phyloP scores from a whole-genome alignment of 192 early-diverging fungal species.

The Coemansia sp. region DNA sequence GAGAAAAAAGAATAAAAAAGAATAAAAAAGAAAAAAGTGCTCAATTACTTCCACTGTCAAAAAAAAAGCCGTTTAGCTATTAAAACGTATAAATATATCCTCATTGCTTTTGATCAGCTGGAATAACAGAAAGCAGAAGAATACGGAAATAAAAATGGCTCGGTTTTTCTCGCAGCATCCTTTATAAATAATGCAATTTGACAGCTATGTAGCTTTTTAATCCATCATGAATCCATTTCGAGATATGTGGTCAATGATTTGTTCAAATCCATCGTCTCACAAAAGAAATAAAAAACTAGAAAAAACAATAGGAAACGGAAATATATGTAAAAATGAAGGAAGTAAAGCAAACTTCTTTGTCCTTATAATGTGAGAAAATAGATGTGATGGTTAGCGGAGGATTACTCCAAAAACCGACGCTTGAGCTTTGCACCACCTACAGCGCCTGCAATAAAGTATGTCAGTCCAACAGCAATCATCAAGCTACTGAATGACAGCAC shows the following conservation, averaged over 20 bases:
- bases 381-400: no score
- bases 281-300: background rate
- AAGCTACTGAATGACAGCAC: slow-evolving; percentile 26
- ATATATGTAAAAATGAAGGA: no score
- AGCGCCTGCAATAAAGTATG: slow-evolving; percentile 41
- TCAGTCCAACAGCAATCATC: slow-evolving; percentile 20
- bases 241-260: background rate
- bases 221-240: background rate
- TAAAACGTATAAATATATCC: no score
- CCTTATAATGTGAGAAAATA: no score
- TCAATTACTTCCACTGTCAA: background rate
- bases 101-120: no score
- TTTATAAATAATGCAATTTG: background rate
- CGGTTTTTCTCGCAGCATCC: background rate
- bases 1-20: no score
- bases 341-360: no score
- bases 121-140: no score
- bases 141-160: no score
- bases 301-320: background rate
- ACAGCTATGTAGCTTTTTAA: background rate
- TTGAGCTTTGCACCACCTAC: slow-evolving; percentile 37
- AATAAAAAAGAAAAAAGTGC: no score
- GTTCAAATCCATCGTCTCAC: background rate
- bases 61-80: background rate
- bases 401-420: background rate